phyloP scores from a whole-genome alignment of 805 yeast genomes.

The Saturnispora sekii region DNA sequence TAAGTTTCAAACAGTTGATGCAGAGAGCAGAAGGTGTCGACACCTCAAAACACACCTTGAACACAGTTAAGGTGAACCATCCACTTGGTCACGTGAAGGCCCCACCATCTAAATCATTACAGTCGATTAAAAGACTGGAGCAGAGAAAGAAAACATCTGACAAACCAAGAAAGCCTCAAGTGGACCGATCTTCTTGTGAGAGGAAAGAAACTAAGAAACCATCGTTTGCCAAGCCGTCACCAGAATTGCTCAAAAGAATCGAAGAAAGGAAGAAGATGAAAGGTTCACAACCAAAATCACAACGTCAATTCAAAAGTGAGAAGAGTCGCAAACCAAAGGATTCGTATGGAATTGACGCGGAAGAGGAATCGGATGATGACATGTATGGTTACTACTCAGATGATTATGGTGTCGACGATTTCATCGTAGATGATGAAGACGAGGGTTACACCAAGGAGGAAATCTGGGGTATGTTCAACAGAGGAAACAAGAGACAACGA shows the following conservation, averaged over 20 bases:
- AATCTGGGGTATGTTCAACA: constrained; percentile 79
- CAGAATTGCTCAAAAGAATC: constrained; percentile 39
- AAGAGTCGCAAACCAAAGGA: constrained; percentile 12
- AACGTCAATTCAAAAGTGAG: background rate
- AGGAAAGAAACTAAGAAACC: background rate
- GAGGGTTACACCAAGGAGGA: constrained; percentile 69
- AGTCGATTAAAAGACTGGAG: constrained; percentile 9
- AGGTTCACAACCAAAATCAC: background rate
- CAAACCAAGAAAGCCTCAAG: background rate
- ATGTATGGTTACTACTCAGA: constrained; percentile 53
- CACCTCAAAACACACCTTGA: constrained; percentile 32
- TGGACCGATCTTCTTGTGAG: too few relatives aligned
- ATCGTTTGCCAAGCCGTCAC: constrained; percentile 46
- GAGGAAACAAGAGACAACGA: constrained; percentile 44
- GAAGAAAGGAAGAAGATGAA: constrained; percentile 20
- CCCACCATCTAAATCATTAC: constrained; percentile 11
- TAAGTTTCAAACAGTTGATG: constrained; percentile 61
- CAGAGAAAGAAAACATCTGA: background rate
- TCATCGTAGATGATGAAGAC: constrained; percentile 28
- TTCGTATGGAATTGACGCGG: constrained; percentile 24
- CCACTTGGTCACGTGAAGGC: constrained; percentile 4
- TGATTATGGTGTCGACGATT: constrained; percentile 44
- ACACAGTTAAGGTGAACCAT: constrained; percentile 14
- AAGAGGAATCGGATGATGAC: constrained; percentile 29
- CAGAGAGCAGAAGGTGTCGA: constrained; percentile 57